Percentiles rank a stretch among this genome's conserved stretches.
These are phyloP conservation scores for Choanephora cucurbitarum DNA, from an alignment of 371 early-diverging fungal species.

Conservation along the genomic window DNA sequence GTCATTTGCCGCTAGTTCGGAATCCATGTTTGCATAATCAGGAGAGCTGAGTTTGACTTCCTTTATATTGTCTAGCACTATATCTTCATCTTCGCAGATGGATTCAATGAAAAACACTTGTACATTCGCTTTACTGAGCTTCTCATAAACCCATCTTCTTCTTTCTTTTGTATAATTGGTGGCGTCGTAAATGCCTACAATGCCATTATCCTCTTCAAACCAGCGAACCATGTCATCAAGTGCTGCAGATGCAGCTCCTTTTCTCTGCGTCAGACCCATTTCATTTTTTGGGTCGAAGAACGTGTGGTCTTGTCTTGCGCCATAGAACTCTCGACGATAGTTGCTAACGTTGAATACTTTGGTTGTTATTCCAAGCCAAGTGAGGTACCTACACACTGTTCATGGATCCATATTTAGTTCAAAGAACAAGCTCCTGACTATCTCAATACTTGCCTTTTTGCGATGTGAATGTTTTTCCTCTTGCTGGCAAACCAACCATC, in stretches of 20 bases:
- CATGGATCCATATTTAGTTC: not conserved
- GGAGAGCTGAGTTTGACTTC: slow-evolving; percentile 93
- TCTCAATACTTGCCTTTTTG: slow-evolving; percentile 76
- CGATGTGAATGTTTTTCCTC: slow-evolving; percentile 90
- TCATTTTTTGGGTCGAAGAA: slow-evolving; percentile 91
- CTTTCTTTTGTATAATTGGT: slow-evolving; percentile 91
- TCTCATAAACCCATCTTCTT: slow-evolving; percentile 69
- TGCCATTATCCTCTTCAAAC: slow-evolving; percentile 79
- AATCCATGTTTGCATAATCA: slow-evolving; percentile 81
- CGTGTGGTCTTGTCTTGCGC: slow-evolving; percentile 76
- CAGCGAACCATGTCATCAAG: slow-evolving; percentile 89
- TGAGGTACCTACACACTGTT: slow-evolving; percentile 86
- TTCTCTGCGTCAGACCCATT: slow-evolving; percentile 71
- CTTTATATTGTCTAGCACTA: slow-evolving; percentile 86
- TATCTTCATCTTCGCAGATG: slow-evolving; percentile 85
- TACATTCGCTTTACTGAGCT: slow-evolving; percentile 66
- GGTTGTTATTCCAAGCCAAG: slow-evolving; percentile 93
- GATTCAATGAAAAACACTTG: slow-evolving; percentile 95
- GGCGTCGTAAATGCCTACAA: slow-evolving; percentile 94
- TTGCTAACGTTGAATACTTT: slow-evolving; percentile 94
- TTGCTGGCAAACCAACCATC: slow-evolving; percentile 90
- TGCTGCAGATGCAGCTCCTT: slow-evolving; percentile 82
- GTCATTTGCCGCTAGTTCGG: slow-evolving; percentile 83
- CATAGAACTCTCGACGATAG: slow-evolving; percentile 85
- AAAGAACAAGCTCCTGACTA: too few relatives aligned